Evolutionary conservation across 2,329 filamentous ascomycete species (phyloP).

Genomic region (Neofusicoccum sp.): DNA sequence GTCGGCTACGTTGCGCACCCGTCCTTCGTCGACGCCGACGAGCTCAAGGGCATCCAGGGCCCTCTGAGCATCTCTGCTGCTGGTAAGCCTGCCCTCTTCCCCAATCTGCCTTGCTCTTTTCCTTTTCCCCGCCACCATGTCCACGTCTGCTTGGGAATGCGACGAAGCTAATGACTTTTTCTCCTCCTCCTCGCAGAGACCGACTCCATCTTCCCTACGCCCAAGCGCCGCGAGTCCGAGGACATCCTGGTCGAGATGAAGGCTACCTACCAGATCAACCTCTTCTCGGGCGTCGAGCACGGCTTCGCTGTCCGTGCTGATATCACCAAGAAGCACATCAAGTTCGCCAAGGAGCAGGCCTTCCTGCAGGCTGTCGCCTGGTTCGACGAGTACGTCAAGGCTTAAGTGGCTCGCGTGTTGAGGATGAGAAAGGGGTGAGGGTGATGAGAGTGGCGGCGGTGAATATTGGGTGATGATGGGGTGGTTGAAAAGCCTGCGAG

Average conservation of each 20-base stretch:
- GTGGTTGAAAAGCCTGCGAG: too few relatives aligned
- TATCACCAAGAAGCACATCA: slow-evolving; percentile 56
- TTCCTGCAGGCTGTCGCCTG: slow-evolving; percentile 76
- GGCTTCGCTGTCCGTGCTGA: slow-evolving; percentile 76
- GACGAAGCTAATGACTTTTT: not conserved
- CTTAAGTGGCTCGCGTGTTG: slow-evolving; percentile 9
- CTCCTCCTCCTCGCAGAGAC: slow-evolving; percentile 46
- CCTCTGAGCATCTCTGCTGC: slow-evolving; percentile 66
- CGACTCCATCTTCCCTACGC: slow-evolving; percentile 61
- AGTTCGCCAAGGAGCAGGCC: slow-evolving; percentile 78
- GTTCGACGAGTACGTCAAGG: slow-evolving; percentile 68
- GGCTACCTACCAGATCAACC: slow-evolving; percentile 72
- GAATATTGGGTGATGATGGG: too few relatives aligned
- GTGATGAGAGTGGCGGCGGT: not conserved
- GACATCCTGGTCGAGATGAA: slow-evolving; percentile 57
- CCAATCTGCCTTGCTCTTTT: not conserved
- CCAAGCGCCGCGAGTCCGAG: slow-evolving; percentile 61
- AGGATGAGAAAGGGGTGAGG: not conserved
- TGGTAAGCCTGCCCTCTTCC: slow-evolving; percentile 37
- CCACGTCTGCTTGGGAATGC: not conserved
- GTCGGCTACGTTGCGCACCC: slow-evolving; percentile 77
- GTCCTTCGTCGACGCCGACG: slow-evolving; percentile 67
- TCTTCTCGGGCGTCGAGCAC: slow-evolving; percentile 72
- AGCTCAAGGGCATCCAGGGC: slow-evolving; percentile 59
- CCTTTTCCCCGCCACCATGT: not conserved